phyloP scores from a whole-genome alignment of 169 alveolate genomes.

The Plasmodium ovale region DNA sequence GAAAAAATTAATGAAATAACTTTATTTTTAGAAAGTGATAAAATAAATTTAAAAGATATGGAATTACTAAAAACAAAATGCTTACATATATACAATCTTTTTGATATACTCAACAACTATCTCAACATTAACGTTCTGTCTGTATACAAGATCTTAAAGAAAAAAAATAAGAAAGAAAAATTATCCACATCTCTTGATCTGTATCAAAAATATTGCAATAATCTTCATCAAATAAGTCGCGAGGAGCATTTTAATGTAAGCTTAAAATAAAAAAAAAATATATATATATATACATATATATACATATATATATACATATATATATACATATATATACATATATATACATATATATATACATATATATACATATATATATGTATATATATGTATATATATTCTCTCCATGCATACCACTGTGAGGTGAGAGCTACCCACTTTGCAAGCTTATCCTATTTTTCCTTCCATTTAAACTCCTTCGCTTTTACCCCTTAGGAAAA shows the following conservation, averaged over 20 bases:
- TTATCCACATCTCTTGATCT: constrained; percentile 77
- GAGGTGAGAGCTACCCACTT: no score
- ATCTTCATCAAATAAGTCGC: constrained; percentile 75
- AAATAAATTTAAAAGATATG: constrained; percentile 77
- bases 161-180: constrained; percentile 86
- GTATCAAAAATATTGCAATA: constrained; percentile 82
- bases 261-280: constrained; percentile 19
- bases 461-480: background rate
- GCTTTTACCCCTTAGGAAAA: constrained; percentile 10
- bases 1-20: constrained; percentile 73
- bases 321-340: background rate
- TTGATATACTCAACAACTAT: constrained; percentile 87
- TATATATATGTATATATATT: background rate
- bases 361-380: background rate
- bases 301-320: background rate
- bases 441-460: background rate
- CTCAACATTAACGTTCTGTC: constrained; percentile 86
- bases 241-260: constrained; percentile 67
- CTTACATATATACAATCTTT: constrained; percentile 85
- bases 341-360: background rate
- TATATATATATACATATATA: background rate
- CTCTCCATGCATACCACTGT: no score
- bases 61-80: constrained; percentile 81
- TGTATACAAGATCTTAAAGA: constrained; percentile 86
- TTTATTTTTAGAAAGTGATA: constrained; percentile 75